phyloP scores from a whole-genome alignment of 2,329 filamentous ascomycete genomes.

The Dryadomyces quercivorus region DNA sequence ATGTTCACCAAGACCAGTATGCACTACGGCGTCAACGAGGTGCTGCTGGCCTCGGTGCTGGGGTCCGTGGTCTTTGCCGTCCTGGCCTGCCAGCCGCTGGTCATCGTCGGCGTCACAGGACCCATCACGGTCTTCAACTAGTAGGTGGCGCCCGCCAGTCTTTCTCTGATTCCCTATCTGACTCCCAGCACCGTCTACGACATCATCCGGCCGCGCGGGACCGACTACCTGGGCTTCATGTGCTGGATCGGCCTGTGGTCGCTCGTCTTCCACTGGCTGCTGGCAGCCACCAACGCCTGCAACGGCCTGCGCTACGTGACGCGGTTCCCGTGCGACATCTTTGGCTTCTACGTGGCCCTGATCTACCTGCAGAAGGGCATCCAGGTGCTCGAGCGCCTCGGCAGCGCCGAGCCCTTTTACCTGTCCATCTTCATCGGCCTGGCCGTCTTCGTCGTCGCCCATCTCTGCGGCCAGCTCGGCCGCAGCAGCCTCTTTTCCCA shows the following conservation, averaged over 20 bases:
- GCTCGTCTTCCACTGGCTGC: slow-evolving; percentile 69
- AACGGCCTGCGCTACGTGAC: slow-evolving; percentile 85
- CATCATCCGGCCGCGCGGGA: slow-evolving; percentile 66
- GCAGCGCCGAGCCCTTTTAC: slow-evolving; percentile 56
- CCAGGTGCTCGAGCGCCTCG: slow-evolving; percentile 70
- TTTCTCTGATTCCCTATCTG: neutral
- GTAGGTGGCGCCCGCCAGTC: slow-evolving; percentile 23
- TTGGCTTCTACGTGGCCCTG: slow-evolving; percentile 85
- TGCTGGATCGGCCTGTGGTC: slow-evolving; percentile 87
- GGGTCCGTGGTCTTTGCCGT: slow-evolving; percentile 72
- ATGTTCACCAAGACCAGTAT: slow-evolving; percentile 84
- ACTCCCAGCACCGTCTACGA: slow-evolving; percentile 63
- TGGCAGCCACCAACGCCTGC: slow-evolving; percentile 76
- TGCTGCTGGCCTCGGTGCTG: slow-evolving; percentile 73
- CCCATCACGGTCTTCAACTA: slow-evolving; percentile 93
- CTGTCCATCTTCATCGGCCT: slow-evolving; percentile 66
- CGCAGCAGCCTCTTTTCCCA: slow-evolving; percentile 61
- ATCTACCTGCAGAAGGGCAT: slow-evolving; percentile 89
- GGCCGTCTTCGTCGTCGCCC: slow-evolving; percentile 66
- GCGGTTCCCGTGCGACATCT: slow-evolving; percentile 84
- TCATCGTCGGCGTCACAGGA: slow-evolving; percentile 84
- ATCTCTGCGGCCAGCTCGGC: slow-evolving; percentile 61
- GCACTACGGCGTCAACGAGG: slow-evolving; percentile 84
- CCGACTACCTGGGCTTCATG: slow-evolving; percentile 83
- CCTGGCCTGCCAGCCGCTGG: slow-evolving; percentile 70